Conservation (phyloP, 192 early-diverging fungal genomes). For the Phycomyces nitens region DNA sequence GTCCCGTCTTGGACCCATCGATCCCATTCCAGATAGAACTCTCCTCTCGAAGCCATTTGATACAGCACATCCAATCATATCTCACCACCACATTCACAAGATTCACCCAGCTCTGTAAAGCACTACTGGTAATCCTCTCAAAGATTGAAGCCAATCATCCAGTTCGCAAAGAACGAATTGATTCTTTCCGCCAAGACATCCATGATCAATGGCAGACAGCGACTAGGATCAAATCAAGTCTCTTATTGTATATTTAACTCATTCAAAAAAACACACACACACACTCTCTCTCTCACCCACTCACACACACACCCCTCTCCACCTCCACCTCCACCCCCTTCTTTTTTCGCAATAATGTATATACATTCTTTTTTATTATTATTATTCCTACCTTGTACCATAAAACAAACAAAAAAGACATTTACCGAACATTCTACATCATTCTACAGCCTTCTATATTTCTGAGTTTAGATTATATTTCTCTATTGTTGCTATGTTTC, state of each 20-base stretch:
- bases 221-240: not conserved
- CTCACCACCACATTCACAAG: constrained; percentile 8
- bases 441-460: no score
- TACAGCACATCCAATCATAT: not conserved
- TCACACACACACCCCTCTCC: not conserved
- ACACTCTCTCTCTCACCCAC: not conserved
- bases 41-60: no score
- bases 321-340: not conserved
- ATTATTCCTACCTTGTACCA: no score
- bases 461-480: not conserved
- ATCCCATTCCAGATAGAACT: no score
- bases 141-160: constrained; percentile 18
- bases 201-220: constrained; percentile 18
- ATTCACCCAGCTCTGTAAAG: constrained; percentile 18
- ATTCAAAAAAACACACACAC: not conserved
- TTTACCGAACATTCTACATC: no score
- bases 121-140: constrained; percentile 13
- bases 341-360: no score
- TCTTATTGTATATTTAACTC: not conserved
- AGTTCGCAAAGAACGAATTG: constrained; percentile 16
- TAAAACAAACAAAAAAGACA: no score
- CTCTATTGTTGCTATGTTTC: constrained; percentile 2
- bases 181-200: constrained; percentile 14
- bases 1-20: not conserved
- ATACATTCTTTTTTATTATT: no score